A percentile compares a stretch with the other conserved stretches of the same genome.
These are phyloP conservation scores for Carnegiea gigantea DNA, from an alignment of 179 eudicot genomes.

Conservation along the genomic window DNA sequence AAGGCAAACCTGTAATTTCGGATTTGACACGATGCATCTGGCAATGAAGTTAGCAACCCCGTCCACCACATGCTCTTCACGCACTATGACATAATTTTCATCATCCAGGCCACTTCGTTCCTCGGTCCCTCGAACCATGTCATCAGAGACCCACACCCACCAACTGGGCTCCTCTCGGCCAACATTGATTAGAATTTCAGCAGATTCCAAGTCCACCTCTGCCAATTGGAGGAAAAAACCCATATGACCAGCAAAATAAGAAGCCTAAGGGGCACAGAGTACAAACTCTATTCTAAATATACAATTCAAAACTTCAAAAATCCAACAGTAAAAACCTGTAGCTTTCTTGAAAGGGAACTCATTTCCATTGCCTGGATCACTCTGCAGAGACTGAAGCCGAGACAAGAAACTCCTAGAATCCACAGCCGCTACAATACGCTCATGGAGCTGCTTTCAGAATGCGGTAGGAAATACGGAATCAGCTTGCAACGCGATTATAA, in stretches of 20 bases:
- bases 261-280: background rate
- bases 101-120: conserved; percentile 78
- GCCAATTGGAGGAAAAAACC: conserved; percentile 8
- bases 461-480: background rate
- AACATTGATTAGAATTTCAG: conserved; percentile 65
- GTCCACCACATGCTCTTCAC: conserved; percentile 85
- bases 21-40: conserved; percentile 72
- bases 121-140: conserved; percentile 71
- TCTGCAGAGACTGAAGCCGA: conserved; percentile 45
- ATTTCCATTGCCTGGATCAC: conserved; percentile 44
- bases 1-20: conserved; percentile 51
- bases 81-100: conserved; percentile 69
- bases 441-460: conserved; percentile 54
- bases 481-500: background rate
- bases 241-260: conserved; percentile 16
- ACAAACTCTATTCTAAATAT: background rate
- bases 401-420: conserved; percentile 62
- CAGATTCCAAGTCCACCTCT: conserved; percentile 68
- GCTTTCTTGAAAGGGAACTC: conserved; percentile 73
- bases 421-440: conserved; percentile 57
- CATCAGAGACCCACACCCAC: conserved; percentile 96
- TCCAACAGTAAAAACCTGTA: conserved; percentile 44
- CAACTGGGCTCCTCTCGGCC: conserved; percentile 78
- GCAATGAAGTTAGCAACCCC: conserved; percentile 93
- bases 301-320: background rate